These are phyloP conservation scores for Fusarium armeniacum DNA, from an alignment of 2,329 filamentous ascomycete species.

Conservation along the genomic window DNA sequence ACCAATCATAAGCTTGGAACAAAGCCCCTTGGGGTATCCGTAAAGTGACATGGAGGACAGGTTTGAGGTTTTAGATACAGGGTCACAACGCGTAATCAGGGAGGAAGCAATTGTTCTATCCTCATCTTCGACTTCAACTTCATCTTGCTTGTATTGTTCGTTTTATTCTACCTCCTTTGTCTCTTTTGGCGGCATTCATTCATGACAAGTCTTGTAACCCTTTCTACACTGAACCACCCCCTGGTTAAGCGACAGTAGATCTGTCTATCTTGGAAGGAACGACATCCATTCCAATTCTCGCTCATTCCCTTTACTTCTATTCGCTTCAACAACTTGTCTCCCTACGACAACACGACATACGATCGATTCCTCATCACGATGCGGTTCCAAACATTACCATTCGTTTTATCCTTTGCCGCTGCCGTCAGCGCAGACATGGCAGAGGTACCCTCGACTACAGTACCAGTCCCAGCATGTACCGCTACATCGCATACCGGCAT, in stretches of 20 bases:
- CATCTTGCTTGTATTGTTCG: not conserved
- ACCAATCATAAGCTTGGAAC: constrained; percentile 28
- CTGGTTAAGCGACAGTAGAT: constrained; percentile 15
- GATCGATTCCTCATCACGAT: constrained; percentile 41
- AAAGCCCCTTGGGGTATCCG: constrained; percentile 15
- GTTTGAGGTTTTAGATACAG: constrained; percentile 39
- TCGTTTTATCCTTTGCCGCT: constrained; percentile 57
- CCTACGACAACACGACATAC: constrained; percentile 6
- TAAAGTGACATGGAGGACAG: constrained; percentile 14
- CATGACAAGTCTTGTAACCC: constrained; percentile 21
- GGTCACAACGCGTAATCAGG: constrained; percentile 42
- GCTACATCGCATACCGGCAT: constrained; percentile 68
- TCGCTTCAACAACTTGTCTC: not conserved
- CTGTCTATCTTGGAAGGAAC: constrained; percentile 11
- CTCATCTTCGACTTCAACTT: not conserved
- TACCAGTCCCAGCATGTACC: constrained; percentile 65
- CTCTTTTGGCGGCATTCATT: constrained; percentile 23
- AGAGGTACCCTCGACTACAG: constrained; percentile 58
- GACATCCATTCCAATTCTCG: constrained; percentile 11
- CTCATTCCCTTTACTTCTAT: constrained; percentile 4
- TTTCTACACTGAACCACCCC: not conserved
- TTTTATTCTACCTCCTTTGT: not conserved
- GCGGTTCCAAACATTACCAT: constrained; percentile 48
- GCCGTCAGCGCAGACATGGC: constrained; percentile 53
- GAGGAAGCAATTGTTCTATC: constrained; percentile 11